Conservation (phyloP, 805 yeast genomes). For the Sugiyamaella lignohabitans region DNA sequence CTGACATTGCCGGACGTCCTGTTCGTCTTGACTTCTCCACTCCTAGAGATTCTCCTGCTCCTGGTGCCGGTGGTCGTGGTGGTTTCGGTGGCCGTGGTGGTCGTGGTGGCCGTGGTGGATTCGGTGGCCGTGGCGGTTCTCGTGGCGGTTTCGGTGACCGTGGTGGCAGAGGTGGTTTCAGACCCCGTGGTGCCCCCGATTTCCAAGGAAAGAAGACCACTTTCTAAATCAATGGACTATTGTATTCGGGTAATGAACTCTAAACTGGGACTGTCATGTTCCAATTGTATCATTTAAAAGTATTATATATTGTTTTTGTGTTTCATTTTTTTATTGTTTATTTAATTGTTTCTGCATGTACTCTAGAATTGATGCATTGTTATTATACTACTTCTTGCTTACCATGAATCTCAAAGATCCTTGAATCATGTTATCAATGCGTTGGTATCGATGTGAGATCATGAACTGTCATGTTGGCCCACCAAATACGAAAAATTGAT, state of each 20-base stretch:
- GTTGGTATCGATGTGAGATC: too few species aligned
- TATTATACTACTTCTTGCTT: too few species aligned
- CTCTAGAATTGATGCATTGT: too few species aligned
- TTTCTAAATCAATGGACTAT: slow-evolving; percentile 22
- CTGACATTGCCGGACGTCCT: slow-evolving; percentile 83
- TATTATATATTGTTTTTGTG: too few species aligned
- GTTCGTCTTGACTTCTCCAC: slow-evolving; percentile 92
- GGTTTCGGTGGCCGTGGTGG: slow-evolving; percentile 34
- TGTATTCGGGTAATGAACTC: neutral
- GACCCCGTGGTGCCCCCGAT: slow-evolving; percentile 62
- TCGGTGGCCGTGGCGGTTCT: slow-evolving; percentile 33
- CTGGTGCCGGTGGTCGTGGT: slow-evolving; percentile 31
- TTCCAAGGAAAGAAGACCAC: slow-evolving; percentile 60
- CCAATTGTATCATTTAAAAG: too few species aligned
- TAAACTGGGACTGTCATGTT: too few species aligned
- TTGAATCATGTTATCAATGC: too few species aligned
- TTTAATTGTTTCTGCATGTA: too few species aligned
- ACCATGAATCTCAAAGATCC: too few species aligned
- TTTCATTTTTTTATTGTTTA: too few species aligned
- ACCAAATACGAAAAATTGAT: too few species aligned
- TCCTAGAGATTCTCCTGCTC: slow-evolving; percentile 47
- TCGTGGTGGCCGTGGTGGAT: slow-evolving; percentile 28
- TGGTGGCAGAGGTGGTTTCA: slow-evolving; percentile 34
- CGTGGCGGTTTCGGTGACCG: slow-evolving; percentile 25
- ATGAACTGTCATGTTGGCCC: too few species aligned